Base-by-base conservation (phyloP, 176 grass and related monocot genomes). In the Pontederia crassipes region DNA sequence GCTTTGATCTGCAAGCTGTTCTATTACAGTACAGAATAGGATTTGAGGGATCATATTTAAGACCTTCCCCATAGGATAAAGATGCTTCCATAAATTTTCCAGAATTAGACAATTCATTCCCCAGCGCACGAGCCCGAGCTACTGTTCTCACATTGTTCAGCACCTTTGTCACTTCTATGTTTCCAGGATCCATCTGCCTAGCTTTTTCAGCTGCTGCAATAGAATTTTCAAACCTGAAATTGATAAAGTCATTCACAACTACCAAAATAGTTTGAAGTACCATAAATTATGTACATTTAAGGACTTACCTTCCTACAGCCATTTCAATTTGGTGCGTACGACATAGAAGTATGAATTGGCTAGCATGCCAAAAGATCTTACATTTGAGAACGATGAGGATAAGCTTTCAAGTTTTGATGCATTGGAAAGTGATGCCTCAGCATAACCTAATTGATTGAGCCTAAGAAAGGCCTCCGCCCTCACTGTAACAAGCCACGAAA, bases 401-500 rank as follows among this genome's bases (percentile, higher is more conserved):
- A 61, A 74, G 29, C n/a, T 29, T 11, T 98, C 84, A 49, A 88
- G 70, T 74, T 92, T 85, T 15, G 71, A 48, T 53, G 74, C 57
- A 70, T 65, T 75, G 55, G 79, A 66, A 58, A 89, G 76, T 71
- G 85, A 79, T 17, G 79, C 85, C 58, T 86, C 71, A 71, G 93
- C 87, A 61, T 98, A 87, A 58, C 81, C 87, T 20, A 92, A 62
- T 57, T 83, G 88, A 64, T 98, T 76, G 35, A 98, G 75, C 18
- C 54, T 76, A 45, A 98, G 87, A 78, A 92, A 88, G 63, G 87
- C 87, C 82, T 98, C 93, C 15, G 88, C 86, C 73, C 88, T 98
- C 28, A 74, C 67, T 52, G 87, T 79, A 72, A 88, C 71, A 66
- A 98, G 82, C 93, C 92, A 75, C 48, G 68, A 28, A 4, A 14